Evolutionary conservation across 1,284 basidiomycete species (phyloP).

Genomic region (Phylloporus sp.): DNA sequence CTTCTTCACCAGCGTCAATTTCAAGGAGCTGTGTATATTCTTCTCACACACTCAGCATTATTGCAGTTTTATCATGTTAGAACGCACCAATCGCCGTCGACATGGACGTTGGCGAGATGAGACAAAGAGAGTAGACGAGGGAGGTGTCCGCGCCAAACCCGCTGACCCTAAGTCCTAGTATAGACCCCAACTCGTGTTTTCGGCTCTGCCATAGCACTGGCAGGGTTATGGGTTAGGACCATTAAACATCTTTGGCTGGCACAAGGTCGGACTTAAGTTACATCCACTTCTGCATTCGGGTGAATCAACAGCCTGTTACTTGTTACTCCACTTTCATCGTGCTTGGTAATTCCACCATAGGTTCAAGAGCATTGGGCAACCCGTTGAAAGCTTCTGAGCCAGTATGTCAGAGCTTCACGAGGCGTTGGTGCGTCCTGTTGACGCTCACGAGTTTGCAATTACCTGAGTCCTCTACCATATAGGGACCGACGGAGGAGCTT

Average conservation of each 20-base stretch:
- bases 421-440: neutral
- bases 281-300: neutral
- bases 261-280: neutral
- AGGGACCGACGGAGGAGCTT: neutral
- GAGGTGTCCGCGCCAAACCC: no score
- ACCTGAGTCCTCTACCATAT: neutral
- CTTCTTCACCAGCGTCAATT: no score
- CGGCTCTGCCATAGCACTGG: no score
- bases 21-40: no score
- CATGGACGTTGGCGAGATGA: no score
- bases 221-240: neutral
- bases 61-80: no score
- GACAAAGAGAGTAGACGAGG: no score
- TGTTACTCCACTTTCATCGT: neutral
- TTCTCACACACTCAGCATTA: no score
- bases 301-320: neutral
- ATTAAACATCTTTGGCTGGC: no score
- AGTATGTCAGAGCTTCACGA: neutral
- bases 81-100: no score
- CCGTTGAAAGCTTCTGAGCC: neutral
- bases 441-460: neutral
- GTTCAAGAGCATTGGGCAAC: neutral
- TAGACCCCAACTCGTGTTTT: no score
- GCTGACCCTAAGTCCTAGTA: no score
- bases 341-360: neutral